These are phyloP conservation scores for Alliaria petiolata DNA, from an alignment of 345 rosid species.

Conservation along the genomic window DNA sequence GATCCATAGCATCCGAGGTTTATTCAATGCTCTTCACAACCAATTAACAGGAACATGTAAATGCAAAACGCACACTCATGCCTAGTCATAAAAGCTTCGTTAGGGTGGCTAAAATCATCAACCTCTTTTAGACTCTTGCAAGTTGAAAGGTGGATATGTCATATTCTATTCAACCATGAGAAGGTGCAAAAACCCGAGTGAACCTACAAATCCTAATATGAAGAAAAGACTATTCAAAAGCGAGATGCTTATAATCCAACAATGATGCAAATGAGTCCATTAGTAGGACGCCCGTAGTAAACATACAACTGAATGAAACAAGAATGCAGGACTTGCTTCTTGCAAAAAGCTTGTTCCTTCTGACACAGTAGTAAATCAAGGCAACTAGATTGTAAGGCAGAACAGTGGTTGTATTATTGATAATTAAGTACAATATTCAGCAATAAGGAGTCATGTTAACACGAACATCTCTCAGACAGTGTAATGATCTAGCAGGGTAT, in stretches of 20 bases:
- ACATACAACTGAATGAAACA: constrained; percentile 79
- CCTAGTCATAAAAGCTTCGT: too few relatives aligned
- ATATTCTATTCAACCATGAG: neutral
- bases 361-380: constrained; percentile 20
- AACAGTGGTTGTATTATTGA: neutral
- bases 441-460: neutral
- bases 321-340: constrained; percentile 74
- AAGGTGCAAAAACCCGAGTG: neutral
- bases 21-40: too few relatives aligned
- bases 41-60: too few relatives aligned
- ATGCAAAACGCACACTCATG: too few relatives aligned
- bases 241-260: neutral
- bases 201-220: neutral
- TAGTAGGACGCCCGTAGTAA: constrained; percentile 64
- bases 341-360: constrained; percentile 58
- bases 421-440: neutral
- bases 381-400: neutral
- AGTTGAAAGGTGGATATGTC: neutral
- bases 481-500: neutral
- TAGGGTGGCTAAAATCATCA: too few relatives aligned
- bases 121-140: neutral
- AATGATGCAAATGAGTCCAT: constrained; percentile 68
- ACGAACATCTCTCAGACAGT: neutral
- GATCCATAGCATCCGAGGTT: too few relatives aligned
- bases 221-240: neutral